Evolutionary conservation across 2,329 filamentous ascomycete species (phyloP).

Genomic region (Lasiodiplodia theobromae): DNA sequence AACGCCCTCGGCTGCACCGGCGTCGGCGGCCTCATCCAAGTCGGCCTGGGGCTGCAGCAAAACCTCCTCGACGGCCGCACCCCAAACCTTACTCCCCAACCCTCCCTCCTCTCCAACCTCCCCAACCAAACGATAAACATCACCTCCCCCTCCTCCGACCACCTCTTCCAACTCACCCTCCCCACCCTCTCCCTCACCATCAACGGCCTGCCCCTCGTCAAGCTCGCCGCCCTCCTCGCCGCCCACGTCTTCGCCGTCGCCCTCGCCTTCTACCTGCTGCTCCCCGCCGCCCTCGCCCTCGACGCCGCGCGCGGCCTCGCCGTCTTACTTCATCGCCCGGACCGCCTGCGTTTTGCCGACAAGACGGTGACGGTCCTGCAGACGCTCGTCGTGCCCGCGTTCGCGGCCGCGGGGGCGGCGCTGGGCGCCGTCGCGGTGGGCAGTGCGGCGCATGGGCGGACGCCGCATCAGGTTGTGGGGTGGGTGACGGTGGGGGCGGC

Average conservation of each 20-base stretch:
- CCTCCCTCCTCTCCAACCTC: neutral
- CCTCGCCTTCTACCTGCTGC: constrained; percentile 17
- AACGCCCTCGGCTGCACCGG: constrained; percentile 20
- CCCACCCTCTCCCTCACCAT: neutral
- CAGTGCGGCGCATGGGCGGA: constrained; percentile 1
- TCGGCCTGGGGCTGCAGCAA: constrained; percentile 9
- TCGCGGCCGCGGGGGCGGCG: neutral
- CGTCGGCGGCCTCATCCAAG: constrained; percentile 20
- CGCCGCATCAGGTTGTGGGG: constrained; percentile 11
- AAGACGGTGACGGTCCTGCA: neutral
- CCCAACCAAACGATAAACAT: constrained; percentile 1
- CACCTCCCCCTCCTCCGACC: neutral
- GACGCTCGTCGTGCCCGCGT: neutral
- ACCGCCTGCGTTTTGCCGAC: neutral
- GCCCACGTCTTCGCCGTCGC: constrained; percentile 18
- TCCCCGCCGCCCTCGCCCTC: constrained; percentile 4
- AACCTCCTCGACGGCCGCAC: neutral
- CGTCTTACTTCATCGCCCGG: neutral
- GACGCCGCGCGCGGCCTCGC: constrained; percentile 6
- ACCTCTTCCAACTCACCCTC: constrained; percentile 6
- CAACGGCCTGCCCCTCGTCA: neutral
- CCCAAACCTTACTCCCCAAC: neutral
- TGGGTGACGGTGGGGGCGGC: neutral
- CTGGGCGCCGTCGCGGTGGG: constrained; percentile 4
- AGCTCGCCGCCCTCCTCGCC: neutral